Evolutionary conservation across 2,329 filamentous ascomycete species (phyloP), one percentile per base, ranked within the genome.

Genomic region (Hypoxylon sp.): DNA sequence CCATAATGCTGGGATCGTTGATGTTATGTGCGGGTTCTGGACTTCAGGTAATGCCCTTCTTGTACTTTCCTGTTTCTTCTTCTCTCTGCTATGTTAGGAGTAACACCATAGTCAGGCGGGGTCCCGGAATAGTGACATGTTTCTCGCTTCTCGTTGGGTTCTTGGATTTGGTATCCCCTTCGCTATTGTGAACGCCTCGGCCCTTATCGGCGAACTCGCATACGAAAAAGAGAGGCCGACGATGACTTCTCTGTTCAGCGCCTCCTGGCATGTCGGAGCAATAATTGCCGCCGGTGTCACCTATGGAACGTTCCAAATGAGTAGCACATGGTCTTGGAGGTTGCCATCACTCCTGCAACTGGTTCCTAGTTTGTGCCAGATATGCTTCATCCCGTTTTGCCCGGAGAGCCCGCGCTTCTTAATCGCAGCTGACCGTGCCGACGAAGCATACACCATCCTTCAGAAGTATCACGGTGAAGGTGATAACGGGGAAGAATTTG

Each of bases 381-480:
- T 74, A 50, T 55, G 54, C 14, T 65, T 66, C 26, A 39, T 71
- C 14, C 68, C 75, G 59, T 82, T 83, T 66, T 81, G 85, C 17
- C 85, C 85, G 0, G 86, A 87, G 70, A 84, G 81, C 1, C 86
- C 86, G 1, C 82, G 86, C 19, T 87, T 80, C 79, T 74, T 86
- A 31, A 77, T 85, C 14, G 78, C 80, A 17, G 75, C 87, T 63
- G 85, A 87, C 68, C 83, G 86, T 17, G 79, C 81, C 5, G 86
- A 88, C 17, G 83, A 90, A 66, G 88, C 88, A 0, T 79, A 85
- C 14, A 81, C 82, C 10, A 84, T 87, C 5, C 82, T 91, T 66
- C 81, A 83, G 14, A 86, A 85, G 64, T 90, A 86, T 72, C 89
- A 89, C 71, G 82, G 83, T 14, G 83, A 90, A 70, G 88, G 87